Percentiles rank a stretch among this genome's conserved stretches.
Evolutionary conservation across 2,329 filamentous ascomycete genomes (phyloP).

Genomic region (Teratosphaeria gauchensis): DNA sequence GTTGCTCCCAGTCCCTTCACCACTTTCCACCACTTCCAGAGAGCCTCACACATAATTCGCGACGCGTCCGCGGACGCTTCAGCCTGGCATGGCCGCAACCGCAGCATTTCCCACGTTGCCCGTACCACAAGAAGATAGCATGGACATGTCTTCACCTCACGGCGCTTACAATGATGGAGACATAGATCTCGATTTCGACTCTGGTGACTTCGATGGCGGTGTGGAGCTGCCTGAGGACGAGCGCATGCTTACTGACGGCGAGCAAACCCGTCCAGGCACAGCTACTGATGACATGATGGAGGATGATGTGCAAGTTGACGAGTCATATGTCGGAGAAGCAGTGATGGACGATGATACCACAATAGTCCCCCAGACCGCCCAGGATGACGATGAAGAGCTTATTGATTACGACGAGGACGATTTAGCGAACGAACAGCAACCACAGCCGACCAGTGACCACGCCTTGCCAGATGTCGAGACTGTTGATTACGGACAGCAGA

Average conservation of each 20-base stretch:
- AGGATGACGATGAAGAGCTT: slow-evolving; percentile 26
- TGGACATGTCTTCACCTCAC: slow-evolving; percentile 46
- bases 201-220: slow-evolving; percentile 28
- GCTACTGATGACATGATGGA: slow-evolving; percentile 26
- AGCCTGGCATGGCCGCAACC: slow-evolving; percentile 12
- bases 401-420: slow-evolving; percentile 29
- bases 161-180: slow-evolving; percentile 37
- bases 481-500: slow-evolving; percentile 2
- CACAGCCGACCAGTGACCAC: slow-evolving; percentile 2
- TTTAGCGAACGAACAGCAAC: slow-evolving; percentile 1
- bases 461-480: slow-evolving; percentile 4
- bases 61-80: background rate
- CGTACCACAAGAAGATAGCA: slow-evolving; percentile 35
- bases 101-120: slow-evolving; percentile 17
- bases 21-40: background rate
- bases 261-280: slow-evolving; percentile 30
- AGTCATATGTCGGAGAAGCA: slow-evolving; percentile 25
- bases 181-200: slow-evolving; percentile 52
- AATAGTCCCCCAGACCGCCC: slow-evolving; percentile 6
- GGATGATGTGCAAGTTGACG: slow-evolving; percentile 17
- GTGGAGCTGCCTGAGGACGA: slow-evolving; percentile 38
- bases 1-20: background rate
- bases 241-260: slow-evolving; percentile 47
- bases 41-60: background rate
- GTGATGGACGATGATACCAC: slow-evolving; percentile 22